Evolutionary conservation across 2,329 filamentous ascomycete genomes (phyloP), one percentile per base, ranked within the genome.

Genomic region (Drechslera avenae): DNA sequence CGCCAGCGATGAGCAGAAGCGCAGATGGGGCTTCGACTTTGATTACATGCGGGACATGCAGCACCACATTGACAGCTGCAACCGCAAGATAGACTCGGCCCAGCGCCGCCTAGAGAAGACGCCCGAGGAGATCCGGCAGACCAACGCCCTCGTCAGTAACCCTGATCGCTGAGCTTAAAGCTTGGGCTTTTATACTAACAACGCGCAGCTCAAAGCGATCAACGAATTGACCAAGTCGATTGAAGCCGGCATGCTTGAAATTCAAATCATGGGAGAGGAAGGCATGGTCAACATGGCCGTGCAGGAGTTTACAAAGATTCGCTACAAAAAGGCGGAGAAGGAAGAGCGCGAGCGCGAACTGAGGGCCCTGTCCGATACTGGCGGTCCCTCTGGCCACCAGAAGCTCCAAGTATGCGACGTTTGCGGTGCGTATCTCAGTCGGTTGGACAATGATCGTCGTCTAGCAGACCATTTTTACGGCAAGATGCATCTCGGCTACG

Each of bases 361-460:
- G 52, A 96, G 96, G 74, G 86, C 88, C 3, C 82, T 99, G 18
- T 89, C 89, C 47, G 94, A 99, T 75, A 97, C 93, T 0, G 90
- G 87, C 19, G 94, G 94, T 0, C 94, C 94, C 0, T 91, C 87
- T 0, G 94, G 94, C 14, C 94, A 99, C 75, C 94, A 99, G 79
- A 99, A 99, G 74, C 81, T 99, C 33, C 94, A 99, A 73, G 94
- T 99, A 39, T 99, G 94, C 81, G 94, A 99, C 75, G 94, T 97
- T 1, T 99, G 94, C 74, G 94, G 94, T 56, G 94, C 94, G 5
- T 99, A 97, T 73, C 82, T 99, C 31, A 91, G 87, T 56, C 80
- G 94, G 17, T 82, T 99, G 26, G 94, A 99, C 72, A 99, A 99
- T 70, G 94, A 99, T 73, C 84, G 94, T 30, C 83, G 94, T 23